These are phyloP conservation scores for Bryoerythrophyllum caledonicum DNA, from an alignment of 225 moss, liverwort and hornwort genomes.

Conservation along the genomic window DNA sequence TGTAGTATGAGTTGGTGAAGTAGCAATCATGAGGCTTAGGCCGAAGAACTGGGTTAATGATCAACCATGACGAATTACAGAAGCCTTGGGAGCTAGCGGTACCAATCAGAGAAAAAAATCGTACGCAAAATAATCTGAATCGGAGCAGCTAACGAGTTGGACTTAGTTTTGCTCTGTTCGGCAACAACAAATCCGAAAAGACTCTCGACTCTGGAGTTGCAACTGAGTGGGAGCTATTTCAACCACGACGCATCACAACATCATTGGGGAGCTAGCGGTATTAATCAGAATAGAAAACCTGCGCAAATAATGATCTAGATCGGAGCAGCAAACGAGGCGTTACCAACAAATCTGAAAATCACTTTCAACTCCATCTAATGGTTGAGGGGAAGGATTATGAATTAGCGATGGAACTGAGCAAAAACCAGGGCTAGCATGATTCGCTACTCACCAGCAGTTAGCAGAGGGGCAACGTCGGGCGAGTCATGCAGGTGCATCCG, in stretches of 20 bases:
- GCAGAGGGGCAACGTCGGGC: not conserved
- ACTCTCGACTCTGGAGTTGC: too few species aligned
- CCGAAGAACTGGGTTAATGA: not conserved
- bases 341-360: not conserved
- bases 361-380: not conserved
- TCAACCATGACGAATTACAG: not conserved
- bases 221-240: too few species aligned
- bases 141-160: not conserved
- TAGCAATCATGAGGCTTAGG: not conserved
- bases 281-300: not conserved
- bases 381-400: not conserved
- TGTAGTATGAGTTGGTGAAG: not conserved
- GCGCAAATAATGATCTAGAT: too few species aligned
- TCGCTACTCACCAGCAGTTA: conserved; percentile 22
- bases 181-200: not conserved
- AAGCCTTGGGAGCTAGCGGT: conserved; percentile 7
- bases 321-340: not conserved
- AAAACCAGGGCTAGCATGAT: not conserved
- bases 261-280: conserved; percentile 4
- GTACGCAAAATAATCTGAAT: not conserved
- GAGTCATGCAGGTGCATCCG: conserved; percentile 3
- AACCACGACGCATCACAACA: not conserved
- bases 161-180: not conserved
- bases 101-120: not conserved
- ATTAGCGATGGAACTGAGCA: not conserved